Evolutionary conservation across 129 eudicot genomes (phyloP).

Genomic region (Centrapalus pauciflorus): DNA sequence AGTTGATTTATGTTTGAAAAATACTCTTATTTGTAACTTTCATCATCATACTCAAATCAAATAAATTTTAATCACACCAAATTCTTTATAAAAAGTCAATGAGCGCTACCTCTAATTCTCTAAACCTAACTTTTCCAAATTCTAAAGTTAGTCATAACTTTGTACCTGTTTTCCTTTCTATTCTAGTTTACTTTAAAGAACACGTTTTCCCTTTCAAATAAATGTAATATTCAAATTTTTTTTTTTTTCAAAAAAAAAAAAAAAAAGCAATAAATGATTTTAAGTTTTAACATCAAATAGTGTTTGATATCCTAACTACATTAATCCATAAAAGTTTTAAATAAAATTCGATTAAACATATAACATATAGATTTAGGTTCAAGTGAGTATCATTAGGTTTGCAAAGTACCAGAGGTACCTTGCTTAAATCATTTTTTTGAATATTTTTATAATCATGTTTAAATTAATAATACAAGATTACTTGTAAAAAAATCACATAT

Average conservation of each 20-base stretch:
- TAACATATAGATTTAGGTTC: too few relatives aligned
- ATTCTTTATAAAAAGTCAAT: slow-evolving; percentile 21
- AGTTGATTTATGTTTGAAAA: slow-evolving; percentile 30
- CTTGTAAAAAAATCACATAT: too few relatives aligned
- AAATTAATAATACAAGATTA: too few relatives aligned
- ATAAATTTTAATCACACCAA: not conserved
- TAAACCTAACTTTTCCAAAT: slow-evolving; percentile 31
- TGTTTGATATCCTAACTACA: not conserved
- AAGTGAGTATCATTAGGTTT: too few relatives aligned
- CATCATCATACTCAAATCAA: slow-evolving; percentile 12
- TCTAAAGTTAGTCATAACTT: slow-evolving; percentile 20
- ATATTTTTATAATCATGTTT: too few relatives aligned
- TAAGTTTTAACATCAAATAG: not conserved
- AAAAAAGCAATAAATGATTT: not conserved
- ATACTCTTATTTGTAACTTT: slow-evolving; percentile 19
- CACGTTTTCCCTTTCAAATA: not conserved
- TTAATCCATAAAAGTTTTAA: too few relatives aligned
- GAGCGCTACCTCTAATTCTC: slow-evolving; percentile 14
- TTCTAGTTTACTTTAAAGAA: not conserved
- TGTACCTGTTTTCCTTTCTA: not conserved
- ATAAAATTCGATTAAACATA: too few relatives aligned
- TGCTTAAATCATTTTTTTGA: too few relatives aligned
- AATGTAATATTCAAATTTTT: not conserved
- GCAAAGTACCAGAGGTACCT: too few relatives aligned
- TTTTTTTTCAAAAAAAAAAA: too few relatives aligned